Evolutionary conservation across 495 filamentous ascomycete species (phyloP), one percentile per base, ranked within the genome.

Genomic region (Apodospora peruviana): DNA sequence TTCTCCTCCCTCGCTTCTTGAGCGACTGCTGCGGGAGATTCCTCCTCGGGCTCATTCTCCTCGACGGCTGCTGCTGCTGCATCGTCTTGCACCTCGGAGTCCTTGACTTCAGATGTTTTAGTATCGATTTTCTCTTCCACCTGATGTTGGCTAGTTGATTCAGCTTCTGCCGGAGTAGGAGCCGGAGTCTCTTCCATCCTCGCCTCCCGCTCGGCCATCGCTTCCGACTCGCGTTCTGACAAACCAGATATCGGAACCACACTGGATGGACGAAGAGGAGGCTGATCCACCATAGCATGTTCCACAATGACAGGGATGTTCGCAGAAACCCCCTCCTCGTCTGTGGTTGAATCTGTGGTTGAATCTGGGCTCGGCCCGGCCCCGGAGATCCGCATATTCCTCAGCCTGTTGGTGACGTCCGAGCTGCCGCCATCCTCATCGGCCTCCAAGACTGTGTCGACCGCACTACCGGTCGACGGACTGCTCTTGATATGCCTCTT

Each of bases 381-480:
- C 11, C 43, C 36, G 22, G 67, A 64, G 16, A 71, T 66, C 47
- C 60, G 68, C 68, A 73, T 68, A 32, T 40, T 54, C 46, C 60
- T 65, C 10, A 74, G 50, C 52, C 57, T 66, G 41, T 50, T 66
- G 5, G 69, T 51, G 20, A 75, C 60, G 12, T 73, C 71, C 10
- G 59, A 53, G 32, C 56, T 54, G 29, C 80, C 72, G 29, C 80
- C 72, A 47, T 90, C 86, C 56, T 90, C 86, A 20, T 82, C 77
- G 22, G 80, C 78, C 62, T 90, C 86, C 17, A 77, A 69, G 25
- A 90, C 87, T 1, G 85, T 86, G 2, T 78, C 78, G 23, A 89
- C 81, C 7, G 79, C 76, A 45, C 81, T 87, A n/a, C 84, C 84
- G n/a, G 79, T 82, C 17, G 85, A 88, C 19, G 86, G 84, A 39